Evolutionary conservation across 2,329 filamentous ascomycete genomes (phyloP), one percentile per base, ranked within the genome.

Genomic region (Paraphaeosphaeria sporulosa): DNA sequence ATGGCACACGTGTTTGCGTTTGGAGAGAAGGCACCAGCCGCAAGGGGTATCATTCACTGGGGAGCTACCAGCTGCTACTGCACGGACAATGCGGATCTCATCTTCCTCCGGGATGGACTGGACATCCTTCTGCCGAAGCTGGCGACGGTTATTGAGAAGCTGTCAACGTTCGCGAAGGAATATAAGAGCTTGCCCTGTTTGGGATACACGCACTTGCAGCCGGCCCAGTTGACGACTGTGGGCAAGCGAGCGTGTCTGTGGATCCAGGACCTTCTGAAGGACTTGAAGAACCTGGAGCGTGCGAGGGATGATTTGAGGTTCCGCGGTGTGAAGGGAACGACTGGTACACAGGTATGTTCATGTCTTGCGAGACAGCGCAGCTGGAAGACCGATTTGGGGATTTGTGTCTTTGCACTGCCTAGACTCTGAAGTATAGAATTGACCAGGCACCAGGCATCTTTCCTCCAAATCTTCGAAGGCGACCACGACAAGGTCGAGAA

Each of bases 1-100:
- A 89, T 89, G 87, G 86, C 86, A 17, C 76, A 84, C 66, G 90
- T 94, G 50, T 87, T 93, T 67, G 89, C 90, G 15, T 94, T 90
- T 76, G 92, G 91, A 3, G 79, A 85, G 66, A 88, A 85, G 61
- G 91, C 91, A 3, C 92, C 92, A 0, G 89, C 87, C 36, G 92
- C 92, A 10, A 91, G 90, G 15, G 91, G 91, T 36, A 91, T 95
- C 68, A 94, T 97, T 61, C 93, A 97, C 76, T 88, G 85, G 76
- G 76, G 75, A 4, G 88, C 87, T 57, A 90, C 85, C 27, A 85
- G 80, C 61, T 87, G 83, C 76, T 88, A 84, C 70, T 84, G 88
- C 42, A 94, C 90, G 58, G 91, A 93, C 72, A 93, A 93, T 65
- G 85, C 89, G 2, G 92, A 94, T 69, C 80, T 94, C 56, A 92